Conservation (phyloP, 2,329 filamentous ascomycete species). For the Nothopassalora personata region DNA sequence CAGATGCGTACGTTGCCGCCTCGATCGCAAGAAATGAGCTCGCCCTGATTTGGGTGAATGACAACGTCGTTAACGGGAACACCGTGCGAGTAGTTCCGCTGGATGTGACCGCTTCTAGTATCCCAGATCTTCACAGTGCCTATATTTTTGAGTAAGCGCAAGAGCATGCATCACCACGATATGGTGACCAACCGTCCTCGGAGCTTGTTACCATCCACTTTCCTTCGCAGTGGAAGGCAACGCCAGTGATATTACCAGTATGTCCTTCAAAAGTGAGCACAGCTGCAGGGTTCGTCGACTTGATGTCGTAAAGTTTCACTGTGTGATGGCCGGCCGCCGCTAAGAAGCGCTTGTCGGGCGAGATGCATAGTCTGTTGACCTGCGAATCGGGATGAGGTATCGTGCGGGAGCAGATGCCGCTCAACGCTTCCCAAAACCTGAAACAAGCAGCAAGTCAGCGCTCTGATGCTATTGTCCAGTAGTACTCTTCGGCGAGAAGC, state of each 20-base stretch:
- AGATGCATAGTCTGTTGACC: slow-evolving; percentile 96
- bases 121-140: slow-evolving; percentile 93
- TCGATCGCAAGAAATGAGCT: slow-evolving; percentile 93
- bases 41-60: slow-evolving; percentile 98
- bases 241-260: slow-evolving; percentile 89
- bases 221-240: slow-evolving; percentile 96
- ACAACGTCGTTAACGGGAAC: slow-evolving; percentile 93
- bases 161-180: too few species aligned
- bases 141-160: slow-evolving; percentile 10
- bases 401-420: slow-evolving; percentile 93
- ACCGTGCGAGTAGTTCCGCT: slow-evolving; percentile 88
- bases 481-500: not conserved
- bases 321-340: slow-evolving; percentile 76
- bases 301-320: slow-evolving; percentile 98
- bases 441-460: not conserved
- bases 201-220: slow-evolving; percentile 99
- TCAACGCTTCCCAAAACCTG: slow-evolving; percentile 97
- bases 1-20: slow-evolving; percentile 90
- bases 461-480: not conserved
- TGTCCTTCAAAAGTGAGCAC: slow-evolving; percentile 93
- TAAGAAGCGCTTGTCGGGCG: slow-evolving; percentile 93
- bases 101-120: slow-evolving; percentile 75
- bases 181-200: slow-evolving; percentile 64
- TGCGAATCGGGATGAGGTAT: slow-evolving; percentile 98
- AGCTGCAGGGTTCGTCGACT: slow-evolving; percentile 92